These are phyloP conservation scores for Ceratocystis cubensis DNA, from an alignment of 2,329 filamentous ascomycete genomes.

Conservation along the genomic window DNA sequence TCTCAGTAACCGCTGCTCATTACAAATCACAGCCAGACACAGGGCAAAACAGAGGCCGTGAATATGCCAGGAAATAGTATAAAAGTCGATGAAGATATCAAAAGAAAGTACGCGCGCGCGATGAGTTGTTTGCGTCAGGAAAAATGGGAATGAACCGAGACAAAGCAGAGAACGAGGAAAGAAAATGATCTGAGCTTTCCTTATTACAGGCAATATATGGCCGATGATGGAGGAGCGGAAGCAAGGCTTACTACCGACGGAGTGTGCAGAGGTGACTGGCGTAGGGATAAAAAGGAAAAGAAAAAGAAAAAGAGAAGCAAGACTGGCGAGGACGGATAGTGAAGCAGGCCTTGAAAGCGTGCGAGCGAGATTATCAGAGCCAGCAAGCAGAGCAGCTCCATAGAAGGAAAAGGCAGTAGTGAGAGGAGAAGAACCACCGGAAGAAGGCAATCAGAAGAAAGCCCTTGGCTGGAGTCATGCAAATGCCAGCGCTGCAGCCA, in stretches of 20 bases:
- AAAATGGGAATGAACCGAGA: slow-evolving; percentile 6
- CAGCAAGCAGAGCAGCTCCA: too few species aligned
- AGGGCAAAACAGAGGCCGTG: neutral
- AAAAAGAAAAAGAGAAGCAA: too few species aligned
- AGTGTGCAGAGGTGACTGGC: neutral
- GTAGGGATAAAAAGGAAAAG: neutral
- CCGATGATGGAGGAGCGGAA: neutral
- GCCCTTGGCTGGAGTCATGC: too few species aligned
- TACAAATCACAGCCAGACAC: neutral
- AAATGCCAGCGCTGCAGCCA: too few species aligned
- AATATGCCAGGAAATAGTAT: neutral
- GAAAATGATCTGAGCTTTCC: slow-evolving; percentile 14
- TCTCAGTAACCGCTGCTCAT: neutral
- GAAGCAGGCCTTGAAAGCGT: too few species aligned
- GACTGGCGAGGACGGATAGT: too few species aligned
- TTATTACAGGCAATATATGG: neutral
- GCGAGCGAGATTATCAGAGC: too few species aligned
- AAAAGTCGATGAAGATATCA: neutral
- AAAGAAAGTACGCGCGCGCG: neutral
- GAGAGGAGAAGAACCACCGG: too few species aligned
- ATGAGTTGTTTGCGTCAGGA: neutral
- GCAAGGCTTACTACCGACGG: neutral
- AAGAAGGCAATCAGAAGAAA: too few species aligned
- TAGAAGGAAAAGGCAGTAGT: too few species aligned
- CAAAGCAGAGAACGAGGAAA: slow-evolving; percentile 10